These are phyloP conservation scores for Aspergillus baeticus DNA, from an alignment of 495 filamentous ascomycete species.

Conservation along the genomic window DNA sequence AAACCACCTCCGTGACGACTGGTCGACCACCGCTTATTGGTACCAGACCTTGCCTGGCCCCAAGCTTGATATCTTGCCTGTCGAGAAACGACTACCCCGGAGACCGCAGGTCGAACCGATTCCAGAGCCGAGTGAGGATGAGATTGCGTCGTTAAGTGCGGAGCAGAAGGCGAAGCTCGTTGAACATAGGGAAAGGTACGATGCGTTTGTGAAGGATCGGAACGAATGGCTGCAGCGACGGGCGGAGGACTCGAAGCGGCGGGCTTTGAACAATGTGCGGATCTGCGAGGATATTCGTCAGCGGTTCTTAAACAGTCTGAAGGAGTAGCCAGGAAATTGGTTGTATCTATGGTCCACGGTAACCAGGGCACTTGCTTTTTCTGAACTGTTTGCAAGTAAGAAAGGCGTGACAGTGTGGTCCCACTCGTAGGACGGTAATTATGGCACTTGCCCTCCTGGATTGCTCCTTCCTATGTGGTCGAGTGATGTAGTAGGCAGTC, in stretches of 20 bases:
- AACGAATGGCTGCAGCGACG: slow-evolving; percentile 16
- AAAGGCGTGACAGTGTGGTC: no score
- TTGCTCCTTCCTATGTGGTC: no score
- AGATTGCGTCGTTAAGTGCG: slow-evolving; percentile 1
- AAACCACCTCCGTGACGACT: slow-evolving; percentile 9
- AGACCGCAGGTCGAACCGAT: not conserved
- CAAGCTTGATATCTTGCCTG: slow-evolving; percentile 21
- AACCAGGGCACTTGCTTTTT: no score
- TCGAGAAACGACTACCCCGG: not conserved
- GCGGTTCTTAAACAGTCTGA: not conserved
- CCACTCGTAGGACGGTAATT: no score
- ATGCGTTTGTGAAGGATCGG: slow-evolving; percentile 17
- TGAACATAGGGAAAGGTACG: slow-evolving; percentile 4
- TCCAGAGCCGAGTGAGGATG: not conserved
- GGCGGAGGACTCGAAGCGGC: slow-evolving; percentile 13
- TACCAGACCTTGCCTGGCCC: slow-evolving; percentile 24
- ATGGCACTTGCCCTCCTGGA: no score
- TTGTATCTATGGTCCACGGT: no score
- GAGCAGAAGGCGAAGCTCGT: not conserved
- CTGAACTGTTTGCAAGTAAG: no score
- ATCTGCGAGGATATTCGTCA: slow-evolving; percentile 10
- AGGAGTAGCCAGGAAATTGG: not conserved
- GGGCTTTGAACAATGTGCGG: slow-evolving; percentile 11
- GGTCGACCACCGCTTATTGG: slow-evolving; percentile 10
- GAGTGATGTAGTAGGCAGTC: no score